Percentiles rank a stretch among this genome's conserved stretches.
These are phyloP conservation scores for Artemisia tridentata DNA, from an alignment of 129 eudicot species.

Conservation along the genomic window DNA sequence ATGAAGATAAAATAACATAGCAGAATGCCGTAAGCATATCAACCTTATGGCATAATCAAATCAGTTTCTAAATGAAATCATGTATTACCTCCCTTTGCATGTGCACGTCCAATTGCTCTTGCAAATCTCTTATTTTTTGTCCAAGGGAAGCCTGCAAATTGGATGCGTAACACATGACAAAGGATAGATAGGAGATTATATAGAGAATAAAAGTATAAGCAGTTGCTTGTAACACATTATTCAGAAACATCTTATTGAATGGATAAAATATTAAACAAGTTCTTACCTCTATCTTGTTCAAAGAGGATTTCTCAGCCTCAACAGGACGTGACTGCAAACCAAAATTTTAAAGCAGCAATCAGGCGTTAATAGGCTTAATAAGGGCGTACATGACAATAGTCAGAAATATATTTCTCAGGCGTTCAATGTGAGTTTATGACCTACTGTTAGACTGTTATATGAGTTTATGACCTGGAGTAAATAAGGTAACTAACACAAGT, in stretches of 20 bases:
- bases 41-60: constrained; percentile 8
- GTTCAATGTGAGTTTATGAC: no score
- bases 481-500: no score
- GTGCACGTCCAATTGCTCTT: constrained; percentile 40
- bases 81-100: constrained; percentile 49
- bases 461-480: no score
- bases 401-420: background rate
- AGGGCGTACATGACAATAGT: background rate
- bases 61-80: constrained; percentile 13
- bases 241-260: constrained; percentile 11
- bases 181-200: constrained; percentile 1
- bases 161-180: background rate
- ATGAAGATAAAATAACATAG: no score
- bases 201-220: background rate
- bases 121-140: constrained; percentile 46
- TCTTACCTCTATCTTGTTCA: constrained; percentile 50
- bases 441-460: no score
- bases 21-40: constrained; percentile 1
- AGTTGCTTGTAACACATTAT: background rate
- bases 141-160: constrained; percentile 45
- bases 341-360: constrained; percentile 4
- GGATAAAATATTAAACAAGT: constrained; percentile 1
- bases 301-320: constrained; percentile 31
- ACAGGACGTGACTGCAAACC: constrained; percentile 30
- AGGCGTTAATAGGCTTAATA: constrained; percentile 8